Evolutionary conservation across 345 rosid genomes (phyloP).

Genomic region (Populus alba): DNA sequence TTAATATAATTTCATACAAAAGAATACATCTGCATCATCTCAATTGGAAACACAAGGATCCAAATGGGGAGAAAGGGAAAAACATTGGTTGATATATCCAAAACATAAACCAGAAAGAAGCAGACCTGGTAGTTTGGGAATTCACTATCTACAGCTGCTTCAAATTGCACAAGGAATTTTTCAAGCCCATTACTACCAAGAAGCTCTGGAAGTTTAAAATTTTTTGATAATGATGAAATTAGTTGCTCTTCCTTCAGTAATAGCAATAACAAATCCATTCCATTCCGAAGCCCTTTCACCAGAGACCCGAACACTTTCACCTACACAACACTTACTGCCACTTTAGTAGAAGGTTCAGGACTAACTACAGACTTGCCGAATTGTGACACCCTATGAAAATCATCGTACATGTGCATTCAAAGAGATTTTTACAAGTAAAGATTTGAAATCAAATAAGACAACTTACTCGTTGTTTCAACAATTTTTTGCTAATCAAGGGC

Average conservation of each 20-base stretch:
- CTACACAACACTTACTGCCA: slow-evolving; percentile 30
- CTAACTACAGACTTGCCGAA: not conserved
- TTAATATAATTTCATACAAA: no score
- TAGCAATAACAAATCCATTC: slow-evolving; percentile 61
- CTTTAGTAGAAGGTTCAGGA: not conserved
- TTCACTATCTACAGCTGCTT: slow-evolving; percentile 90
- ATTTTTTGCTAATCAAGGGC: slow-evolving; percentile 70
- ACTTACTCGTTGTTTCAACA: slow-evolving; percentile 69
- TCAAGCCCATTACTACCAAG: slow-evolving; percentile 56
- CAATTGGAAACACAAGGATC: no score
- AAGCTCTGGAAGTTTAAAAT: slow-evolving; percentile 54
- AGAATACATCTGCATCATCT: no score
- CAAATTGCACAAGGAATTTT: slow-evolving; percentile 67
- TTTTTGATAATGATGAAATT: slow-evolving; percentile 40
- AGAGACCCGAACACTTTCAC: slow-evolving; percentile 77
- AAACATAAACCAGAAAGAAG: slow-evolving; percentile 14
- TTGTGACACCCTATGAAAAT: not conserved
- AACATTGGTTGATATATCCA: not conserved
- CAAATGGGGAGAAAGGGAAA: no score
- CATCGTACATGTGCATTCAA: not conserved
- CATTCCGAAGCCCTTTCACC: slow-evolving; percentile 80
- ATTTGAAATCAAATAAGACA: not conserved
- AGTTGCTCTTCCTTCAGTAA: slow-evolving; percentile 52
- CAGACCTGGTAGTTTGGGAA: slow-evolving; percentile 90
- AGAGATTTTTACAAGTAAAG: not conserved